Base-by-base conservation (phyloP, 805 yeast genomes). In the Wickerhamiella bombiphila region DNA sequence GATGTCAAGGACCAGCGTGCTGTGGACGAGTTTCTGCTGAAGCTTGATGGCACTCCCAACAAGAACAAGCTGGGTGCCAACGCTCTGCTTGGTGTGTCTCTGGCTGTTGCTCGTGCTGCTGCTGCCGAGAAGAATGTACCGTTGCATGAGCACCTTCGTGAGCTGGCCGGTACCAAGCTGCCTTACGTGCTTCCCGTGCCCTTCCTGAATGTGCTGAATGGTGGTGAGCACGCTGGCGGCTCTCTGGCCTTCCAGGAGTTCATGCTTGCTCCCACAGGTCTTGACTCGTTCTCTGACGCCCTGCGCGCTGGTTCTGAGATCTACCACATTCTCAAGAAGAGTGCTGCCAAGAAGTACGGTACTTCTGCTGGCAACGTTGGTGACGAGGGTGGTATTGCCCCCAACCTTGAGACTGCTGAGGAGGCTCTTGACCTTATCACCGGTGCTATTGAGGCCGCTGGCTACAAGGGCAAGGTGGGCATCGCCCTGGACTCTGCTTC, bases 331-430 rank as follows among this genome's bases (percentile, higher is more conserved):
- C 76, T 88, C 66, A 91, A 91, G 74, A 66, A 86, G 50, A 69
- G 80, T 58, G 79, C 97, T 65, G 81, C 82, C 76, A 78, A 82
- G 77, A 72, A 69, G 65, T 91, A 88, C 79, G 98, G 98, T 63
- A 79, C 82, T 61, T 78, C 93, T 48, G 98, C 98, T 58, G 97
- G 95, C 70, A 88, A 88, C 72, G 98, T 88, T 63, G 98, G 98
- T 76, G 98, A 88, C 68, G 98, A 88, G 75, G 98, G 98, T 80
- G 98, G 98, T 77, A 95, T 88, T 72, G 98, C 98, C 58, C 98
- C 98, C 67, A 82, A 85, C 67, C 77, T 91, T 53, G 73, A 79
- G 52, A 74, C 95, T 55, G 88, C 98, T 61, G 81, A 75, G 66
- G 97, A 88, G 76, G 98, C 97, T 56, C 72, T 88, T 52, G 96